These are phyloP conservation scores for Skeletonema grethae DNA, from an alignment of 108 stramenopile species.

Conservation along the genomic window DNA sequence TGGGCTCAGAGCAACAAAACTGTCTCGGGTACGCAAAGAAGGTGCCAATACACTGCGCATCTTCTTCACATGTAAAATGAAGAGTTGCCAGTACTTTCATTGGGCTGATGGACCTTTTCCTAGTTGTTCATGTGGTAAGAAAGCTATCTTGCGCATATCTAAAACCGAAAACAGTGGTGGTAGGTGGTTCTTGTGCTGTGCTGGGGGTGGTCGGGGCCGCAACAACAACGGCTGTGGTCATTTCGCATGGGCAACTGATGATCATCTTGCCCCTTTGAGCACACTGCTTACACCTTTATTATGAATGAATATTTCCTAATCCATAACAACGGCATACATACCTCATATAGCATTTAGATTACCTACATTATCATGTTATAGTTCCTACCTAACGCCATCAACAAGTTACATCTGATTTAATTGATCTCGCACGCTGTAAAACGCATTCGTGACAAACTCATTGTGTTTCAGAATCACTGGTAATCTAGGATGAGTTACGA, in stretches of 20 bases:
- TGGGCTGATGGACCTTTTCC: slow-evolving; percentile 69
- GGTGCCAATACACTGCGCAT: slow-evolving; percentile 45
- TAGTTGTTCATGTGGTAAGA: slow-evolving; percentile 42
- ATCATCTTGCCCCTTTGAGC: slow-evolving; percentile 31
- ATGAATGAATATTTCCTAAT: neutral
- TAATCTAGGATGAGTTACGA: slow-evolving; percentile 36
- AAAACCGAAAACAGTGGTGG: slow-evolving; percentile 64
- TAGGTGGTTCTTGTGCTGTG: slow-evolving; percentile 65
- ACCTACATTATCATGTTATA: too few relatives aligned
- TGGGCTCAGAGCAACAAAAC: slow-evolving; percentile 36
- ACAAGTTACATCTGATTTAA: slow-evolving; percentile 11
- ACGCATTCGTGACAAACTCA: slow-evolving; percentile 29
- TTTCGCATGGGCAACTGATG: slow-evolving; percentile 44
- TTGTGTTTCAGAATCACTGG: slow-evolving; percentile 33
- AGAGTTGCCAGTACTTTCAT: slow-evolving; percentile 51
- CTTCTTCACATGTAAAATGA: slow-evolving; percentile 52
- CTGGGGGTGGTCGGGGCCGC: slow-evolving; percentile 15
- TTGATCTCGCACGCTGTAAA: slow-evolving; percentile 20
- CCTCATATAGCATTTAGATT: too few relatives aligned
- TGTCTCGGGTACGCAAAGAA: slow-evolving; percentile 50
- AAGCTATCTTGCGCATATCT: slow-evolving; percentile 48
- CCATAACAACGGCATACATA: too few relatives aligned
- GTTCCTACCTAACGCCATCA: too few relatives aligned
- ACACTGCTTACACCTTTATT: slow-evolving; percentile 34
- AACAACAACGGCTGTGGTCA: slow-evolving; percentile 38